Conservation (phyloP, 2,329 filamentous ascomycete genomes). For the Ascomycota sp. region DNA sequence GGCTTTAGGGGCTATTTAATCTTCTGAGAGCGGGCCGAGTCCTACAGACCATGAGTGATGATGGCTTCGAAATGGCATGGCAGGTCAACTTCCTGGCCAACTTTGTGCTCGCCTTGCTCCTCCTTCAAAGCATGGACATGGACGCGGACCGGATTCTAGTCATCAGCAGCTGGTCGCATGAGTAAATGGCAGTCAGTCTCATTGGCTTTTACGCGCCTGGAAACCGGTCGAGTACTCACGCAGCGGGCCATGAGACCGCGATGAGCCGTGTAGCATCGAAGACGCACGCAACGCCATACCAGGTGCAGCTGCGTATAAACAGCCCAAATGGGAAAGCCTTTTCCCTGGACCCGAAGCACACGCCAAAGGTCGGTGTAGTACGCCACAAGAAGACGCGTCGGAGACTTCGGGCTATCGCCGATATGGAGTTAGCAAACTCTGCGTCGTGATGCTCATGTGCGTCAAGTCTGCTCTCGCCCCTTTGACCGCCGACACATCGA, state of each 20-base stretch:
- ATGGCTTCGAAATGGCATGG: constrained; percentile 13
- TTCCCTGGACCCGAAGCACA: constrained; percentile 11
- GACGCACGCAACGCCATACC: constrained; percentile 8
- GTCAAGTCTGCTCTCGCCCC: neutral
- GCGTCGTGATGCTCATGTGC: constrained; percentile 15
- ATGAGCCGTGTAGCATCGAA: constrained; percentile 6
- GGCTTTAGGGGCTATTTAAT: neutral
- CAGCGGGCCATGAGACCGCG: neutral
- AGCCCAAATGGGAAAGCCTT: constrained; percentile 7
- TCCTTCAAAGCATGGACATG: constrained; percentile 13
- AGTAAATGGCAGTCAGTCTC: constrained; percentile 11
- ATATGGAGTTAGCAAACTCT: constrained; percentile 19
- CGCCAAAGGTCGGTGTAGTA: constrained; percentile 14
- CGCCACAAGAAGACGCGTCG: constrained; percentile 9
- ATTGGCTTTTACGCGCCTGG: too few relatives aligned
- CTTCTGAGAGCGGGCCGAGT: neutral
- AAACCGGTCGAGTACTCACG: too few relatives aligned
- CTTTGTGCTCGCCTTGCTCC: constrained; percentile 9
- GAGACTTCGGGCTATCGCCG: constrained; percentile 11
- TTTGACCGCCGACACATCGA: neutral
- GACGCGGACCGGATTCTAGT: constrained; percentile 9
- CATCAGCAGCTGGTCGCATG: constrained; percentile 13
- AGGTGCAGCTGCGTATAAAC: constrained; percentile 6
- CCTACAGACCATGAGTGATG: constrained; percentile 8
- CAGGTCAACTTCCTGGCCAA: constrained; percentile 14